phyloP scores from a whole-genome alignment of 208 protist species.

The Leishmania aethiopica region DNA sequence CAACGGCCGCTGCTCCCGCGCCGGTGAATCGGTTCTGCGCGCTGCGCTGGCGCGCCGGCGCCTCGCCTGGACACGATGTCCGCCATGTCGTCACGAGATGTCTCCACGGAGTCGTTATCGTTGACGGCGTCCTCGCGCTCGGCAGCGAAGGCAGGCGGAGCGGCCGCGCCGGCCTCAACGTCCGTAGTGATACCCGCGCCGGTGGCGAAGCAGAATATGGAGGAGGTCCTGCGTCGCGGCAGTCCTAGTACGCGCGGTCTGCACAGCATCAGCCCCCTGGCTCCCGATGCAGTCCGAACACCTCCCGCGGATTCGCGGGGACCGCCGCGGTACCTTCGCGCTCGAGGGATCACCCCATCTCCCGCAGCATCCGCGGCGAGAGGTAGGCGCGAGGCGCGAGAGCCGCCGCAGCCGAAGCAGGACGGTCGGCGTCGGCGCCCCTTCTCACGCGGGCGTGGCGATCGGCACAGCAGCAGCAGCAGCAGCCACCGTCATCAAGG shows the following conservation, averaged over 20 bases:
- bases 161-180: not conserved
- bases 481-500: not conserved
- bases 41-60: not conserved
- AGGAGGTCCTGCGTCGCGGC: conserved; percentile 21
- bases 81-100: not conserved
- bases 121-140: not conserved
- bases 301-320: conserved; percentile 37
- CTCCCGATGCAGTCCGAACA: conserved; percentile 29
- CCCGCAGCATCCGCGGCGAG: not conserved
- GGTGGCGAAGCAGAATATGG: not conserved
- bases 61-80: not conserved
- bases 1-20: too few species aligned
- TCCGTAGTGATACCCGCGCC: too few species aligned
- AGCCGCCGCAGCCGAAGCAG: not conserved
- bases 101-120: not conserved
- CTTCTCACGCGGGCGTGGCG: not conserved
- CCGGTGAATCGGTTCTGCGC: too few species aligned
- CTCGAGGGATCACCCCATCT: conserved; percentile 25
- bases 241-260: conserved; percentile 32
- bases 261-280: conserved; percentile 39
- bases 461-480: not conserved
- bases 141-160: not conserved
- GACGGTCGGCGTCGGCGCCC: not conserved
- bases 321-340: conserved; percentile 35
- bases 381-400: not conserved